Percentiles rank a stretch among this genome's conserved stretches.
Conservation (phyloP, 768 basidiomycete species). For the Russula virescens region DNA sequence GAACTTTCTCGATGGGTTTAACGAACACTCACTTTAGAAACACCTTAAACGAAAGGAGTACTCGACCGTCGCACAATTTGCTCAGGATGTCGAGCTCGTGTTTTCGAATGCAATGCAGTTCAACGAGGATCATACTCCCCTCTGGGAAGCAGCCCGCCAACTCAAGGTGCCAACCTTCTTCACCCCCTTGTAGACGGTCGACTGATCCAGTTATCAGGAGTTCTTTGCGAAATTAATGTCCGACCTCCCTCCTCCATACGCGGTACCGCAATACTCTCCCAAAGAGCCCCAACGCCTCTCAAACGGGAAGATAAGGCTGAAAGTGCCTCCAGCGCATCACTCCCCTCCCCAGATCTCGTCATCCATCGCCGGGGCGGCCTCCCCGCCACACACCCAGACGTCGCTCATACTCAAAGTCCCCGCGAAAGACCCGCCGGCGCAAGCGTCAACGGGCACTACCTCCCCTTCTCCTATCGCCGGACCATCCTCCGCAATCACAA, state of each 20-base stretch:
- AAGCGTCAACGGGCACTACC: constrained; percentile 24
- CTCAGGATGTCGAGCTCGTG: constrained; percentile 82
- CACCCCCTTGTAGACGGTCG: constrained; percentile 13
- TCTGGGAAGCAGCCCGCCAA: constrained; percentile 71
- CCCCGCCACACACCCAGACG: constrained; percentile 25
- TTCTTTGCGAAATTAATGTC: constrained; percentile 71
- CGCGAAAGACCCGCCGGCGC: constrained; percentile 2
- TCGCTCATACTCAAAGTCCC: constrained; percentile 26
- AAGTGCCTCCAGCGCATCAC: constrained; percentile 45
- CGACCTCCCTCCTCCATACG: constrained; percentile 62
- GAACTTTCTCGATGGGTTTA: constrained; percentile 6
- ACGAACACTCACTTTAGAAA: constrained; percentile 45
- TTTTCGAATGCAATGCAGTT: constrained; percentile 86
- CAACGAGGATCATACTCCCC: constrained; percentile 78
- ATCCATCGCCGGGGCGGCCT: constrained; percentile 24
- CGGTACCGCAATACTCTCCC: constrained; percentile 52
- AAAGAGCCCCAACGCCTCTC: constrained; percentile 40
- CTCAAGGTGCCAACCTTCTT: constrained; percentile 47
- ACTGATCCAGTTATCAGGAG: constrained; percentile 41
- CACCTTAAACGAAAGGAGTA: constrained; percentile 80
- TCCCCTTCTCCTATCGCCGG: constrained; percentile 25
- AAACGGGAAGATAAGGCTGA: constrained; percentile 61
- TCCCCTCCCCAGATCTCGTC: constrained; percentile 26
- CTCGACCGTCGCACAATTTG: constrained; percentile 57
- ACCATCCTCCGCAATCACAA: constrained; percentile 19